Conservation (phyloP, 2,329 filamentous ascomycete species). For the Colletotrichum sp. region DNA sequence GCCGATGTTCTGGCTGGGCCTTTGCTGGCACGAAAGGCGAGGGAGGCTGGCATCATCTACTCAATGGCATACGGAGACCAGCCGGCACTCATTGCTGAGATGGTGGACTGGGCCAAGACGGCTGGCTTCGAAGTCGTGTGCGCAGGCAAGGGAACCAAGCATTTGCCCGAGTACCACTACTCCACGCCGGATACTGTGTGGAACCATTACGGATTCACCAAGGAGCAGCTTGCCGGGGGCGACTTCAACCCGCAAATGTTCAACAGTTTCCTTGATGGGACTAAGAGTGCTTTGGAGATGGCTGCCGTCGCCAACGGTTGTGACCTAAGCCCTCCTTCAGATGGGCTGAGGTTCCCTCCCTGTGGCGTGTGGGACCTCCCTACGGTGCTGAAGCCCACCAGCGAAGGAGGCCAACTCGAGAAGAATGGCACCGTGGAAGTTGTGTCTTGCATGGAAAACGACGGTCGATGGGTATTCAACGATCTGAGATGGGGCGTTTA, state of each 20-base stretch:
- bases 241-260: conserved; percentile 55
- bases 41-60: conserved; percentile 50
- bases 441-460: conserved; percentile 44
- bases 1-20: conserved; percentile 48
- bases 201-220: conserved; percentile 49
- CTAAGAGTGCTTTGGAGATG: conserved; percentile 52
- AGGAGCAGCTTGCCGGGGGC: conserved; percentile 43
- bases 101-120: conserved; percentile 47
- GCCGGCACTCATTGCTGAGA: conserved; percentile 46
- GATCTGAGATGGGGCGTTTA: background rate
- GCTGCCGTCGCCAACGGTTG: conserved; percentile 51
- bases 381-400: conserved; percentile 40
- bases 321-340: conserved; percentile 41
- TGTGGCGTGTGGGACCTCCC: conserved; percentile 47
- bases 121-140: conserved; percentile 49
- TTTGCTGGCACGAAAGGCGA: conserved; percentile 42
- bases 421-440: conserved; percentile 49
- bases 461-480: background rate
- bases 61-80: conserved; percentile 52
- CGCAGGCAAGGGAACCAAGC: conserved; percentile 50
- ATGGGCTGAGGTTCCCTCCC: conserved; percentile 47
- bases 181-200: conserved; percentile 51
- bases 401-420: conserved; percentile 44
- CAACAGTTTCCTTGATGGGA: conserved; percentile 53
- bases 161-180: conserved; percentile 48